Evolutionary conservation across 441 rosid species (phyloP).

Genomic region (Pelargonium cotyledonis): DNA sequence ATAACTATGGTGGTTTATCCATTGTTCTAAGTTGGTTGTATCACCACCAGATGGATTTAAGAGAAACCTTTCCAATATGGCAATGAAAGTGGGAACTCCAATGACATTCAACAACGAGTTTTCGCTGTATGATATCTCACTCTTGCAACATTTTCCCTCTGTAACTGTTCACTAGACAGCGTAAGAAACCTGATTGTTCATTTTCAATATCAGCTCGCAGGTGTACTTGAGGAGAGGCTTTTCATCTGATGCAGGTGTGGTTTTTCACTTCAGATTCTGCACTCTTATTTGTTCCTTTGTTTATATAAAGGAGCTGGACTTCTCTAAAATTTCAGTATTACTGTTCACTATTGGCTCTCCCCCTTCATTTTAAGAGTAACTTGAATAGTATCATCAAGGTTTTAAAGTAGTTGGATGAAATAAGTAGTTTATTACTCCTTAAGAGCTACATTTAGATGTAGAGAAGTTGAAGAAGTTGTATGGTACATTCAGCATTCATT

Average conservation of each 20-base stretch:
- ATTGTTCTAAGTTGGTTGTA: constrained; percentile 14
- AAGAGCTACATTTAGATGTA: background rate
- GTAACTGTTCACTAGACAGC: background rate
- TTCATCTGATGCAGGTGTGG: constrained; percentile 63
- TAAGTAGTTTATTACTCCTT: background rate
- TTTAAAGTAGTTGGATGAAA: background rate
- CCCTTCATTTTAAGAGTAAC: background rate
- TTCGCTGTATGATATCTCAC: constrained; percentile 30
- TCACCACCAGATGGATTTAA: constrained; percentile 26
- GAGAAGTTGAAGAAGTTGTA: background rate
- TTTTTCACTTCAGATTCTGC: background rate
- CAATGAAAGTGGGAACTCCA: constrained; percentile 30
- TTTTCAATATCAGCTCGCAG: constrained; percentile 43
- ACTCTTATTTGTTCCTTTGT: background rate
- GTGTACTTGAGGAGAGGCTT: constrained; percentile 49
- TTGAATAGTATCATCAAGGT: background rate
- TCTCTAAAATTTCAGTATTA: background rate
- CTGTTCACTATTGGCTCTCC: background rate
- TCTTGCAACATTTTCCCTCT: background rate
- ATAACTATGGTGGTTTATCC: background rate
- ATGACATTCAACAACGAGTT: constrained; percentile 21
- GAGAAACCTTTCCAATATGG: constrained; percentile 28
- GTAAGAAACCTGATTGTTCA: constrained; percentile 4
- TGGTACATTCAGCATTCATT: background rate
- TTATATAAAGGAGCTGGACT: background rate